Evolutionary conservation across 352 stramenopile species (phyloP).

Genomic region (Globisporangium lucens): DNA sequence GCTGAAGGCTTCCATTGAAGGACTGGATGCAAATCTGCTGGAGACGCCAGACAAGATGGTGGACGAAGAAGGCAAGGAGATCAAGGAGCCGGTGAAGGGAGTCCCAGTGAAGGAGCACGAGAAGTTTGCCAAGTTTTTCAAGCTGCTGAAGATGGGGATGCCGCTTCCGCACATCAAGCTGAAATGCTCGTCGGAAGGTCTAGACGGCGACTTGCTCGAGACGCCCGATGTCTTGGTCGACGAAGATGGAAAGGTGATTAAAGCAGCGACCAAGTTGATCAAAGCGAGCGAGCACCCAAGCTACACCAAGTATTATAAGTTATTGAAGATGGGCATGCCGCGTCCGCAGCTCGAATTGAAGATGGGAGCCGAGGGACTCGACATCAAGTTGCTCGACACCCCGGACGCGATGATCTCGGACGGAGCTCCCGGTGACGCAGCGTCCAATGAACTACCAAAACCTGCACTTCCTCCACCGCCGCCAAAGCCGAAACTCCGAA

Average conservation of each 20-base stretch:
- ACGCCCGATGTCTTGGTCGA: conserved; percentile 59
- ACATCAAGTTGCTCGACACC: conserved; percentile 86
- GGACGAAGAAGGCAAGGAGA: conserved; percentile 59
- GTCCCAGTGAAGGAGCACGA: conserved; percentile 84
- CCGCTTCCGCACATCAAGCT: conserved; percentile 88
- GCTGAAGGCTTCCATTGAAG: conserved; percentile 68
- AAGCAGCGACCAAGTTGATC: conserved; percentile 27
- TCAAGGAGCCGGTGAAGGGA: conserved; percentile 18
- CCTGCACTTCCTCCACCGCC: conserved; percentile 33
- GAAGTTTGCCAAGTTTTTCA: conserved; percentile 94
- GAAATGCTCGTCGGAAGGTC: conserved; percentile 67
- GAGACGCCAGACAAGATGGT: conserved; percentile 65
- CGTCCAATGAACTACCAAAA: conserved; percentile 26
- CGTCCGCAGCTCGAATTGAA: conserved; percentile 90
- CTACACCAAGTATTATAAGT: conserved; percentile 95
- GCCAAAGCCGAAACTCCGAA: conserved; percentile 78
- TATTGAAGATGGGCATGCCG: conserved; percentile 95
- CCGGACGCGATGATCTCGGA: conserved; percentile 71
- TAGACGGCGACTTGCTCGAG: conserved; percentile 52
- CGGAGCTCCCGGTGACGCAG: conserved; percentile 20
- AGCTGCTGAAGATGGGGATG: conserved; percentile 90
- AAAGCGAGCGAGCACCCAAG: conserved; percentile 80
- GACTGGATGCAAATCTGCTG: conserved; percentile 47
- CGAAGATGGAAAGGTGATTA: conserved; percentile 39
- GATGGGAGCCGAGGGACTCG: conserved; percentile 89